Conservation (phyloP, 495 filamentous ascomycete species). For the Penicillium paxilli region DNA sequence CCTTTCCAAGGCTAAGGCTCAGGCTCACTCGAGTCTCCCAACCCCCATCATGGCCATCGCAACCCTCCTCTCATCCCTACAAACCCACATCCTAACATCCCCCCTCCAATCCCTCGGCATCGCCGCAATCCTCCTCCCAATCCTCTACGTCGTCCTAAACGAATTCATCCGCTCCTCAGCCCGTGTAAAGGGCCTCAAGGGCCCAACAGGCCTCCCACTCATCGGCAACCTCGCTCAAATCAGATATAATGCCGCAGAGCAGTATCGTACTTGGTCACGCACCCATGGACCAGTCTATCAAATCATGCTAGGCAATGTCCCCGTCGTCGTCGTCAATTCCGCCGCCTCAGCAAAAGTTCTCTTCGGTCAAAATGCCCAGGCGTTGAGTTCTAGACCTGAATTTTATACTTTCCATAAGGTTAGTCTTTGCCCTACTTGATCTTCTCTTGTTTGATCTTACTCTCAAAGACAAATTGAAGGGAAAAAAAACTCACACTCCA, state of each 20-base stretch:
- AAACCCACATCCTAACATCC: slow-evolving; percentile 19
- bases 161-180: slow-evolving; percentile 51
- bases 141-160: slow-evolving; percentile 52
- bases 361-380: slow-evolving; percentile 59
- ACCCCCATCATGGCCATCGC: slow-evolving; percentile 33
- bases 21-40: too few relatives aligned
- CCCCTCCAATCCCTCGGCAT: slow-evolving; percentile 30
- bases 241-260: slow-evolving; percentile 57
- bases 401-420: slow-evolving; percentile 69
- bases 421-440: slow-evolving; percentile 1
- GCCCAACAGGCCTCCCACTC: slow-evolving; percentile 57
- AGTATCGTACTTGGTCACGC: slow-evolving; percentile 59
- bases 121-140: slow-evolving; percentile 25
- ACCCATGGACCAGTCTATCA: slow-evolving; percentile 63
- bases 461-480: background rate
- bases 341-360: slow-evolving; percentile 56
- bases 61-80: slow-evolving; percentile 23
- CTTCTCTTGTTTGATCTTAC: too few relatives aligned
- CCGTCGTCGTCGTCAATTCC: slow-evolving; percentile 61
- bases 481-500: background rate
- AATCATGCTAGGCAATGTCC: slow-evolving; percentile 62
- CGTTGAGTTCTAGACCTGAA: slow-evolving; percentile 58
- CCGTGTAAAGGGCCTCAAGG: slow-evolving; percentile 52
- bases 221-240: slow-evolving; percentile 66
- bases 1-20: background rate